Evolutionary conservation across 306 rosid genomes (phyloP), one percentile per base, ranked within the genome.

Genomic region (Trifolium dubium): DNA sequence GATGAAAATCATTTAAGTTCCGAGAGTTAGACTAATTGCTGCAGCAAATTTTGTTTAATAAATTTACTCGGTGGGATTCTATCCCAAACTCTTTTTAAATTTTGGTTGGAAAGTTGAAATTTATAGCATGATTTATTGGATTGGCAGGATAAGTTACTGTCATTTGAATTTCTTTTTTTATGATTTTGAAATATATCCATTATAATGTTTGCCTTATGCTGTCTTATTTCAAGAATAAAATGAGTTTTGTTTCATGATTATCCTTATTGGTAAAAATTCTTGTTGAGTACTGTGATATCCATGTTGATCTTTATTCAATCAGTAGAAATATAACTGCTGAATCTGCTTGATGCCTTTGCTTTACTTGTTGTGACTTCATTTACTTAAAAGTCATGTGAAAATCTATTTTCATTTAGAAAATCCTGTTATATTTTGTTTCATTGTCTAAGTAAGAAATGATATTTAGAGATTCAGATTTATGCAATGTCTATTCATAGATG

Each of bases 1-100:
- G 92, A 91, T 85, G 97, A 90, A 89, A 90, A 86, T 81, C 64
- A 51, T 87, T 83, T 79, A 86, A 80, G 83, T 85, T 85, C 32
- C 64, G 77, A 72, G 89, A 77, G 80, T 55, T 68, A 79, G 82
- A 76, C 85, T 69, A 71, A 46, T 82, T 89, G 47, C 77, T 78
- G 82, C 83, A 82, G 89, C 97, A 72, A 83, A 82, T 90, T 92
- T 87, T 86, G 89, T 63, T 86, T 69, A 77, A 90, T 90, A 90
- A 89, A 82, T 88, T 89, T 70, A 89, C 79, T 82, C 77, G 61
- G 19, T 71, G 97, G 97, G 92, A 78, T 65, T 29, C 19, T 66
- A 55, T 82, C 94, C 97, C 95, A 37, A 74, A 81, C 83, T 43
- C 37, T 11, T 87, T 87, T 79, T 47, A 19, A 77, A 13, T 29